Evolutionary conservation across 169 alveolate species (phyloP).

Genomic region (Plasmodium yoelii): DNA sequence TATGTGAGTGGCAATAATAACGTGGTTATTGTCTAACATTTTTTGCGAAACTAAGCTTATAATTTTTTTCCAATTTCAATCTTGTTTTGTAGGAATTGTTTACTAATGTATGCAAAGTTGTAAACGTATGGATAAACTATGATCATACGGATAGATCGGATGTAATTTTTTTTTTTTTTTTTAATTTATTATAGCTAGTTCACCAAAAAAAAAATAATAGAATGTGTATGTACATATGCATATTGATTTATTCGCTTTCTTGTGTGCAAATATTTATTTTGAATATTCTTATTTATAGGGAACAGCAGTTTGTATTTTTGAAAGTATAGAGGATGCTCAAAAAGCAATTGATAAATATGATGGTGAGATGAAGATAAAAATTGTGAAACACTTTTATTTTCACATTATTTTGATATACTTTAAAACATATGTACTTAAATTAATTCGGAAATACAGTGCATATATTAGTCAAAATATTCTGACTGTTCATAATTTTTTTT

Average conservation of each 20-base stretch:
- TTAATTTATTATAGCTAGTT: neutral
- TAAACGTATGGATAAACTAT: slow-evolving; percentile 73
- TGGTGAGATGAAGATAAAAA: slow-evolving; percentile 20
- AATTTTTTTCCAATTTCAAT: too few relatives aligned
- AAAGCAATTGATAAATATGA: slow-evolving; percentile 75
- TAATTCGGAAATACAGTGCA: too few relatives aligned
- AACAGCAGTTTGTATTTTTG: slow-evolving; percentile 73
- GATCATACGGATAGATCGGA: slow-evolving; percentile 77
- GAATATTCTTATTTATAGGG: slow-evolving; percentile 28
- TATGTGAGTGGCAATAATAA: too few relatives aligned
- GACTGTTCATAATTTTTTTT: slow-evolving; percentile 21
- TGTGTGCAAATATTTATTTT: neutral
- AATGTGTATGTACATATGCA: neutral
- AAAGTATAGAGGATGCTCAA: slow-evolving; percentile 70
- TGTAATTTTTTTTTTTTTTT: slow-evolving; percentile 33
- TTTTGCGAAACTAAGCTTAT: neutral
- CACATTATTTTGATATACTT: neutral
- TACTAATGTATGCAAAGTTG: slow-evolving; percentile 70
- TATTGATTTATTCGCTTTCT: neutral
- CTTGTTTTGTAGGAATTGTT: slow-evolving; percentile 33
- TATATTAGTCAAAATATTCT: neutral
- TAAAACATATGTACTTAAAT: too few relatives aligned
- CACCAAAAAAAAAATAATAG: neutral
- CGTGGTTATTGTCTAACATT: too few relatives aligned
- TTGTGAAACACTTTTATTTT: neutral